Percentiles rank a stretch among this genome's conserved stretches.
Conservation (phyloP, 2,329 filamentous ascomycete genomes). For the Neofusicoccum sp. region DNA sequence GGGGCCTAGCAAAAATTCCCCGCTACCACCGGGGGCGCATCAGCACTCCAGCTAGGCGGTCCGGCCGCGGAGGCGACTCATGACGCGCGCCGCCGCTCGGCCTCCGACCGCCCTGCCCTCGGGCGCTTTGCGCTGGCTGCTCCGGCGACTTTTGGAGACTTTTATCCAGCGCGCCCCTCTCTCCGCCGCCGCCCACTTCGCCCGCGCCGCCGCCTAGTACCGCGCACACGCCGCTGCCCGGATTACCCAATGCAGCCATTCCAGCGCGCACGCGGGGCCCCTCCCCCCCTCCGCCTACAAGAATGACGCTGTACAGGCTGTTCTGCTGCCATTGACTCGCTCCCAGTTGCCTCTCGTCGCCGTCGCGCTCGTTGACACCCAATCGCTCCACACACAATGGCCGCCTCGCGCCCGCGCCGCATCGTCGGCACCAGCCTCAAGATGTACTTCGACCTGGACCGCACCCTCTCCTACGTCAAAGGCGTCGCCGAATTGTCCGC, state of each 20-base stretch:
- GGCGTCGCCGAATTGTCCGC: conserved; percentile 44
- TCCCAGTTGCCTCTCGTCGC: background rate
- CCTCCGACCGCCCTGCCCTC: too few relatives aligned
- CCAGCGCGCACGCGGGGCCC: conserved; percentile 4
- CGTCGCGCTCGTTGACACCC: background rate
- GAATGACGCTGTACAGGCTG: background rate
- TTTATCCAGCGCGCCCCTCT: background rate
- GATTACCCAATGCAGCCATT: conserved; percentile 7
- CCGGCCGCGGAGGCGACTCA: background rate
- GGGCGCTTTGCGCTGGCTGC: background rate
- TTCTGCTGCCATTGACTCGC: background rate
- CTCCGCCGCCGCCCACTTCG: background rate
- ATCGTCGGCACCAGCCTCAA: conserved; percentile 74
- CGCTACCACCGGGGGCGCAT: background rate
- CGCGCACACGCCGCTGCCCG: background rate
- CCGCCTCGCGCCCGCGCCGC: conserved; percentile 47
- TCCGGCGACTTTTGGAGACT: background rate
- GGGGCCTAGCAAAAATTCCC: conserved; percentile 10
- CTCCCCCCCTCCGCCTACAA: background rate
- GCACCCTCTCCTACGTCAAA: conserved; percentile 54
- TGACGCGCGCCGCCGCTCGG: background rate
- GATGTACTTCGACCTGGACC: conserved; percentile 72
- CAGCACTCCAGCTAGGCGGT: background rate
- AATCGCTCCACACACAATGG: background rate
- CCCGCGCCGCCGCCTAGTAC: too few relatives aligned